A percentile compares a stretch with the other conserved stretches of the same genome.
Conservation (phyloP, 768 basidiomycete genomes). For the Suillus plorans region DNA sequence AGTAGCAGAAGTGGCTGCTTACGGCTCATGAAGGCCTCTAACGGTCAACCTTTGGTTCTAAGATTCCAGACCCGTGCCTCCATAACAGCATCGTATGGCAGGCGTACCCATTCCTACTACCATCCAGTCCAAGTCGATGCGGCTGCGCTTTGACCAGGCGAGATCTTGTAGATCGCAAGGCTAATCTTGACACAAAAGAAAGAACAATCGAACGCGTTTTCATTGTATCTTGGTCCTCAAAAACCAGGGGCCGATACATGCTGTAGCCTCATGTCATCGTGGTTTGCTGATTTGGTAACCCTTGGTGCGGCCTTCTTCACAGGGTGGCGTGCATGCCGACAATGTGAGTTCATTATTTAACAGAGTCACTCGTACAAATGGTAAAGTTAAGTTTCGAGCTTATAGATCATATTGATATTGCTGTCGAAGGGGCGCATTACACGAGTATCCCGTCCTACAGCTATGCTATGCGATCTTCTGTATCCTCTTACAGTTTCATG, state of each 20-base stretch:
- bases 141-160: conserved; percentile 9
- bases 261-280: conserved; percentile 24
- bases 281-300: conserved; percentile 14
- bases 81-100: neutral
- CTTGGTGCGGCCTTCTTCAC: conserved; percentile 12
- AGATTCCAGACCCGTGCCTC: neutral
- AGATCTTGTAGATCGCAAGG: conserved; percentile 21
- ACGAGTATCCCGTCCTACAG: neutral
- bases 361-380: conserved; percentile 1
- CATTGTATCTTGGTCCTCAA: neutral
- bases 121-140: neutral
- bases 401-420: conserved; percentile 2
- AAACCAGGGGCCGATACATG: conserved; percentile 17
- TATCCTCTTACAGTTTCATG: neutral
- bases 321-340: conserved; percentile 9
- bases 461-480: conserved; percentile 1
- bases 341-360: conserved; percentile 19
- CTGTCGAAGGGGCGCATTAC: conserved; percentile 2
- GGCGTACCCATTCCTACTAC: neutral
- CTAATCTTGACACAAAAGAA: conserved; percentile 20
- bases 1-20: neutral
- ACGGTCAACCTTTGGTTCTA: neutral
- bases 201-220: conserved; percentile 6
- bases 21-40: neutral
- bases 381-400: conserved; percentile 1